Base-by-base conservation (phyloP, 306 rosid species). In the Elaeagnus macrophylla region DNA sequence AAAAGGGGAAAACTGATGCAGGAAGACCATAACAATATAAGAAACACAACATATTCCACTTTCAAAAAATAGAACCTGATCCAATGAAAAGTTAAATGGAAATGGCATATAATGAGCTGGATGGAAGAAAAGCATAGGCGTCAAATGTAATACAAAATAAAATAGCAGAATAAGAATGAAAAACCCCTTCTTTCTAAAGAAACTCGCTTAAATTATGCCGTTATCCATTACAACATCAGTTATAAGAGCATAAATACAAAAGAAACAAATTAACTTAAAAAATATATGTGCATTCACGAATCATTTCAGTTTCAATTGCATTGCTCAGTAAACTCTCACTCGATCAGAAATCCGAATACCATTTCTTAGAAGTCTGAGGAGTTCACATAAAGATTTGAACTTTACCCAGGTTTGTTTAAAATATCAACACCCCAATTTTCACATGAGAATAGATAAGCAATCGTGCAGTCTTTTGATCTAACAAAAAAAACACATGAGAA, bases 161-260 rank as follows among this genome's bases (percentile, higher is more conserved):
- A 53, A 57, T 39, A 37, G 53, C 73, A 42, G 67, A 64, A 58
- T 61, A 56, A 55, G 62, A 63, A 67, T 54, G 67, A 45, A 61
- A 56, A 62, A 62, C 67, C 54, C 32, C 51, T 20, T 50, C 53
- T 11, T 41, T 37, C 16, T 52, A 62, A 68, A 40, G 46, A 61
- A 67, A 54, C 16, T 50, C 60, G 51, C 63, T 50, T 54, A 68
- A 73, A 62, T 35, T 38, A 61, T 61, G 64, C 70, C 57, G 57
- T 71, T 65, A 69, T 59, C 71, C 54, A 61, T 61, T 49, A 37
- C 40, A 53, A 66, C 49, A n/a, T n/a, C n/a, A n/a, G n/a, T n/a
- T 59, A 69, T 61, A 51, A 59, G 43, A 53, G 32, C 32, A 25
- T 25, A 62, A 56, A 66, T 60, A 57, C 56, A 44, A 55, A 64